phyloP scores from a whole-genome alignment of 202 grass and related monocot species.

The Miscanthus sacchariflorus region DNA sequence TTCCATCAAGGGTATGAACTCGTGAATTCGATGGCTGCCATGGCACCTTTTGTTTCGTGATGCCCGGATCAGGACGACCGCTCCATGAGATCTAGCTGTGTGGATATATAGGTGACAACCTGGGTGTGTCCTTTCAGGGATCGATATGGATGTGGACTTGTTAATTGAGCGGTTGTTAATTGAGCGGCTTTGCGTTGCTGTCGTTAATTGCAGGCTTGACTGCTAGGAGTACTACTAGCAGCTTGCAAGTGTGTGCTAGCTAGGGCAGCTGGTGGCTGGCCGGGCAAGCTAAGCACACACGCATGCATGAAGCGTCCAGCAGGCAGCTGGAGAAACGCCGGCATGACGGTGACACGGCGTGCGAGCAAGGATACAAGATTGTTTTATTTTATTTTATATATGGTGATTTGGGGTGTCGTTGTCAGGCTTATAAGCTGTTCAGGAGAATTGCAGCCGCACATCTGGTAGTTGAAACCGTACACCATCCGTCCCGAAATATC shows the following conservation, averaged over 20 bases:
- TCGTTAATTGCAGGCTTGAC: not conserved
- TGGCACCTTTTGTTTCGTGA: constrained; percentile 20
- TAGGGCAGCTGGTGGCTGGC: not conserved
- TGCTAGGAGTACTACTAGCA: not conserved
- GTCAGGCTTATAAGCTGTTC: not conserved
- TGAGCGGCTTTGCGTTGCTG: not conserved
- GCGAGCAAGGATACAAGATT: constrained; percentile 10
- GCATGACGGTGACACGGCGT: constrained; percentile 43
- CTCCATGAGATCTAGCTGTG: constrained; percentile 22
- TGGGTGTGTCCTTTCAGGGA: constrained; percentile 21
- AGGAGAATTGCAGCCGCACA: constrained; percentile 17
- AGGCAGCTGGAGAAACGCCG: constrained; percentile 43
- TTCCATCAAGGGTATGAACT: constrained; percentile 51
- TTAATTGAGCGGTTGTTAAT: not conserved
- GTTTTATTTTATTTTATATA: constrained; percentile 29
- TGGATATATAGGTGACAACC: constrained; percentile 41
- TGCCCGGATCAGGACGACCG: constrained; percentile 11
- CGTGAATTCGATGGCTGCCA: constrained; percentile 29
- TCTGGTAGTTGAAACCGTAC: constrained; percentile 5
- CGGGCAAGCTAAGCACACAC: not conserved
- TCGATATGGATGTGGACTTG: constrained; percentile 5
- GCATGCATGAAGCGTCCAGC: constrained; percentile 23
- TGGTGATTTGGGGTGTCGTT: not conserved
- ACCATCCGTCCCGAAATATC: no score
- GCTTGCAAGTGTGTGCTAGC: not conserved